Base-by-base conservation (phyloP, 768 basidiomycete species). In the Termitomyces sp. region DNA sequence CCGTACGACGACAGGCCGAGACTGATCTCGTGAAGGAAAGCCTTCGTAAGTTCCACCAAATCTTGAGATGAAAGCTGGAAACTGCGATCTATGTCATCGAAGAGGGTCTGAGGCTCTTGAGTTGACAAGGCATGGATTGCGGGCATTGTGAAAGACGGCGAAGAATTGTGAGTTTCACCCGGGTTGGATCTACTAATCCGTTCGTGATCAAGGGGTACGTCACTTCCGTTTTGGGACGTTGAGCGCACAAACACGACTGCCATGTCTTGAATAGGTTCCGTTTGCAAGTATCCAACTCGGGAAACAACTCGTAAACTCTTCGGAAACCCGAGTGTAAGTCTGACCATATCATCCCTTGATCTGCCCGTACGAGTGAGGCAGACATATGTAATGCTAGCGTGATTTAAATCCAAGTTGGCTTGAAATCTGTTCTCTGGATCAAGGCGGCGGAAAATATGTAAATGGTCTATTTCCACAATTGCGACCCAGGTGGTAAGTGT, bases 11-110 rank as follows among this genome's bases (percentile, higher is more conserved):
- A 71, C 17, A 99, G 74, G 14, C 97, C 97, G 8, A 82, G 66
- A 34, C 79, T 77, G 66, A 94, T 86, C 67, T 98, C 95, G 53
- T 82, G 76, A 34, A 95, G 77, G 71, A 98, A 98, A 29, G 87
- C 82, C 37, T 80, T 74, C 10, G 92, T 86, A 70, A 98, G 89
- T 50, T 80, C 73, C 47, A 82, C 68, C 55, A 98, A 84, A 51
- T 72, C 69, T 34, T 85, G 78, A 25, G 82, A 75, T 42, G 77
- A 71, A 53, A 97, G 75, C 35, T 80, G 75, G 71, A 99, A 95
- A 68, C 89, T 86, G 6, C 75, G 72, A 66, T 89, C 84, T 65
- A 95, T 85, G 42, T 81, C 72, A 60, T 86, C 78, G 62, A 93
- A 81, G 31, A 82, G 68, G 21, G 68, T 71, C 60, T 83, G 79